These are phyloP conservation scores for Yamadazyma trypodendri DNA, from an alignment of 1,139 yeast genomes.

Conservation along the genomic window DNA sequence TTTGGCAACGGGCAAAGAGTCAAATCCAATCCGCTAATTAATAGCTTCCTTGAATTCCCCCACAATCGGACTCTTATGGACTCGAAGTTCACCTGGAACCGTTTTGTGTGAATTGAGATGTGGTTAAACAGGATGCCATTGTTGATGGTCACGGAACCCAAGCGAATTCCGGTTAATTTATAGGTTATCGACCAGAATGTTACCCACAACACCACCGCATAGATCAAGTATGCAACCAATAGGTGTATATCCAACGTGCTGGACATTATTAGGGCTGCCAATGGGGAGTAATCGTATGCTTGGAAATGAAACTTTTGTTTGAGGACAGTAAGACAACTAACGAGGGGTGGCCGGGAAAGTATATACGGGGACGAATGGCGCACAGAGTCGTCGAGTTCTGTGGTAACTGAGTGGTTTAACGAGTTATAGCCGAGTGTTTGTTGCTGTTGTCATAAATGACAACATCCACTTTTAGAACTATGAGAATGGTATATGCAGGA, in stretches of 20 bases:
- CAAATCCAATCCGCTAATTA: conserved; percentile 27
- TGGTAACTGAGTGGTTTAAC: not conserved
- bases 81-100: conserved; percentile 17
- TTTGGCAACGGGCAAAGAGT: not conserved
- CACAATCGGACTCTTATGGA: conserved; percentile 37
- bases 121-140: conserved; percentile 43
- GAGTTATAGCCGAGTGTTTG: not conserved
- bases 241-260: conserved; percentile 2
- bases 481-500: conserved; percentile 1
- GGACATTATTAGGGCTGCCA: no score
- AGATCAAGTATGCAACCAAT: conserved; percentile 6
- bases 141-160: conserved; percentile 33
- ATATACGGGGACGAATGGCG: not conserved
- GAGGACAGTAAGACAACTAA: no score
- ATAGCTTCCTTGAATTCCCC: conserved; percentile 38
- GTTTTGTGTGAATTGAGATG: conserved; percentile 20
- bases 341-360: no score
- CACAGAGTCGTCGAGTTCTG: not conserved
- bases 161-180: conserved; percentile 32
- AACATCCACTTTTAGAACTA: conserved; percentile 1
- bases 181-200: conserved; percentile 29
- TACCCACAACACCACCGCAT: conserved; percentile 19
- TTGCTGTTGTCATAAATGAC: not conserved
- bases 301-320: no score
- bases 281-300: no score